phyloP scores from a whole-genome alignment of 768 basidiomycete genomes.

The Mycena crocata region DNA sequence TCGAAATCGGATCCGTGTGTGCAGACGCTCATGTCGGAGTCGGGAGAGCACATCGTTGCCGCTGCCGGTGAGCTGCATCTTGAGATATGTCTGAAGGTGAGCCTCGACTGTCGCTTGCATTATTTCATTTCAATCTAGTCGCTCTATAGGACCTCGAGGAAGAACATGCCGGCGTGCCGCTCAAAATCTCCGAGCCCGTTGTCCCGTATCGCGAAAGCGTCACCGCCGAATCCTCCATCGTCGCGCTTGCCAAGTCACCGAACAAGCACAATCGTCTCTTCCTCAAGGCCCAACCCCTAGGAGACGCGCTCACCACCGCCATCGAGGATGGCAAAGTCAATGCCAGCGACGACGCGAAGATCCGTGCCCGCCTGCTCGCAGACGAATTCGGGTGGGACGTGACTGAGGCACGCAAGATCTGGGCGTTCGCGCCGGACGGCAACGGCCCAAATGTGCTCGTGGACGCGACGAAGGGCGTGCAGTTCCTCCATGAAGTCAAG shows the following conservation, averaged over 20 bases:
- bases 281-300: slow-evolving; percentile 90
- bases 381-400: slow-evolving; percentile 99
- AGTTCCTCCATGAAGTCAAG: slow-evolving; percentile 99
- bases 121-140: slow-evolving; percentile 6
- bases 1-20: slow-evolving; percentile 99
- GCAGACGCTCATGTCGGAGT: slow-evolving; percentile 90
- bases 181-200: slow-evolving; percentile 97
- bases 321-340: slow-evolving; percentile 89
- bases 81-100: slow-evolving; percentile 98
- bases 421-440: slow-evolving; percentile 99
- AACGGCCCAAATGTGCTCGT: slow-evolving; percentile 96
- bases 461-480: slow-evolving; percentile 98
- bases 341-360: slow-evolving; percentile 96
- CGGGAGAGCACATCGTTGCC: slow-evolving; percentile 98
- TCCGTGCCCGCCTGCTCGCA: slow-evolving; percentile 93
- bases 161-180: slow-evolving; percentile 98
- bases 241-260: slow-evolving; percentile 98
- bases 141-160: slow-evolving; percentile 95
- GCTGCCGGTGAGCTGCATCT: slow-evolving; percentile 99
- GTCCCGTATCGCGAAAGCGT: slow-evolving; percentile 99
- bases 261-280: slow-evolving; percentile 99
- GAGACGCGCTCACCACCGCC: slow-evolving; percentile 92
- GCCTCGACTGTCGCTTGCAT: neutral
- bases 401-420: slow-evolving; percentile 98
- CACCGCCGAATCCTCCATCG: slow-evolving; percentile 92